Evolutionary conservation across 1,284 basidiomycete genomes (phyloP).

Genomic region (Malassezia sympodialis): DNA sequence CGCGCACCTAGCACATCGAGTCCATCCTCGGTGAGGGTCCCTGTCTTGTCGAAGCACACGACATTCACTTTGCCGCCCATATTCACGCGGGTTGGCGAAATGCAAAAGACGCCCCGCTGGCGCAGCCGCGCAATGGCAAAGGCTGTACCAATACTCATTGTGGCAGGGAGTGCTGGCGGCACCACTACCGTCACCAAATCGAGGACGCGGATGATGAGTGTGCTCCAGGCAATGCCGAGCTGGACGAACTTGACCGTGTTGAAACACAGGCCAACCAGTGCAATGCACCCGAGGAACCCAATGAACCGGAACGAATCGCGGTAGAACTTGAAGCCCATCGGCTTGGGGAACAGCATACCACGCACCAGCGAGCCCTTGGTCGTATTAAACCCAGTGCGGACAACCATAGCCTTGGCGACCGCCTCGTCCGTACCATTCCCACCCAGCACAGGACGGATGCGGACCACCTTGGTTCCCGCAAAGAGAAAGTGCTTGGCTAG

Average conservation of each 20-base stretch:
- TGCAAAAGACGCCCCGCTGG: constrained; percentile 84
- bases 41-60: constrained; percentile 98
- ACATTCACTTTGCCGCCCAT: constrained; percentile 94
- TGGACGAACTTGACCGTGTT: constrained; percentile 76
- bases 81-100: constrained; percentile 91
- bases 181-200: constrained; percentile 98
- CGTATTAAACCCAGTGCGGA: constrained; percentile 90
- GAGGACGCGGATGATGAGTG: constrained; percentile 80
- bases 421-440: constrained; percentile 48
- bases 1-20: constrained; percentile 68
- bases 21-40: constrained; percentile 94
- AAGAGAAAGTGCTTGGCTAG: constrained; percentile 79
- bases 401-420: constrained; percentile 70
- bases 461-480: constrained; percentile 80
- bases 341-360: constrained; percentile 97
- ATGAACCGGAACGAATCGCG: constrained; percentile 96
- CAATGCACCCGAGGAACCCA: constrained; percentile 75
- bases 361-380: constrained; percentile 92
- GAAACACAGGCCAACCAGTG: constrained; percentile 61
- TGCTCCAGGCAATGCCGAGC: constrained; percentile 73
- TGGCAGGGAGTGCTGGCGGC: constrained; percentile 91
- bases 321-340: constrained; percentile 85
- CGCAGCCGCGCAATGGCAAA: constrained; percentile 86
- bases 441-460: constrained; percentile 56
- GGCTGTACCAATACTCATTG: constrained; percentile 91